Conservation (phyloP, 805 yeast species). For the Helenozyma rhizophorensis region DNA sequence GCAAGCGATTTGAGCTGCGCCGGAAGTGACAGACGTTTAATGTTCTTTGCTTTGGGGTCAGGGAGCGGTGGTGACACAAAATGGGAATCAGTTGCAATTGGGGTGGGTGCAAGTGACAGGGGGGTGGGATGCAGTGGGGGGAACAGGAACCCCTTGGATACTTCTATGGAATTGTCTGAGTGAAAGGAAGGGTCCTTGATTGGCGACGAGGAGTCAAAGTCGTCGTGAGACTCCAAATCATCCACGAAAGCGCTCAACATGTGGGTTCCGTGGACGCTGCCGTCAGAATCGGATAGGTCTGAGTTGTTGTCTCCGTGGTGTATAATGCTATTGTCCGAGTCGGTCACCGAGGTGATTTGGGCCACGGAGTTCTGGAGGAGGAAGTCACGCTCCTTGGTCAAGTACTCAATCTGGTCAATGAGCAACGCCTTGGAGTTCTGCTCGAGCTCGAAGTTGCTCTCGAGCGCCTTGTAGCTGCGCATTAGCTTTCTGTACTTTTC, state of each 20-base stretch:
- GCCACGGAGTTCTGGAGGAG: conserved; percentile 6
- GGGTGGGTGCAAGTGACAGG: not conserved
- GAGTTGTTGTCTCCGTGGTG: conserved; percentile 7
- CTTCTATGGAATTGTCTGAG: not conserved
- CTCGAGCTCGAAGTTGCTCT: conserved; percentile 50
- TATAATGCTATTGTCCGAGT: conserved; percentile 2
- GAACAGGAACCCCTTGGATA: conserved; percentile 3
- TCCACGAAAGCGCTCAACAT: conserved; percentile 21
- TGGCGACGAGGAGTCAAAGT: conserved; percentile 25
- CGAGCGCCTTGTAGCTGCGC: conserved; percentile 37
- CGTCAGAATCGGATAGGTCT: conserved; percentile 17
- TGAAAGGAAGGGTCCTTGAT: conserved; percentile 12
- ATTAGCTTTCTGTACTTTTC: conserved; percentile 26
- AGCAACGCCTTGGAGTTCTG: conserved; percentile 47
- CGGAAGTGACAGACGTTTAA: conserved; percentile 35
- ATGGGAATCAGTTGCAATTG: no score
- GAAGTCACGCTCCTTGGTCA: conserved; percentile 32
- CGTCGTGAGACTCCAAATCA: conserved; percentile 9
- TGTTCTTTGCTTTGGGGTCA: conserved; percentile 23
- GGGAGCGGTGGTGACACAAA: conserved; percentile 29
- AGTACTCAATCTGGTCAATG: conserved; percentile 50
- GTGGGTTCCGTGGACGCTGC: conserved; percentile 18
- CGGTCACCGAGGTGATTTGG: conserved; percentile 1
- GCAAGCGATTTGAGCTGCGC: conserved; percentile 20
- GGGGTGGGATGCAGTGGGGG: conserved; percentile 1